Evolutionary conservation across 1,139 yeast genomes (phyloP).

Genomic region (Yamadazyma oceani): DNA sequence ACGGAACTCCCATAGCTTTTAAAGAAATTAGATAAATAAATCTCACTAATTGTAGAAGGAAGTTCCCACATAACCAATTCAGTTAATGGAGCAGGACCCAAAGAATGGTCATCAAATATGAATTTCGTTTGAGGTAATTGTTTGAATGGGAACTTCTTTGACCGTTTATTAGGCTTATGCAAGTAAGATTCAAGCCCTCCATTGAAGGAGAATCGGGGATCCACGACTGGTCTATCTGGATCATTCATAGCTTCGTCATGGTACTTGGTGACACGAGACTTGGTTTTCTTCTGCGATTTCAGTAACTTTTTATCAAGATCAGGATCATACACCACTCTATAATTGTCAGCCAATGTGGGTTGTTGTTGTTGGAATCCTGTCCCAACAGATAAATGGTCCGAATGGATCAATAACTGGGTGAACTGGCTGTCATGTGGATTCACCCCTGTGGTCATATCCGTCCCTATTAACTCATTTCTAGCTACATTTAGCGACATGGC

Average conservation of each 20-base stretch:
- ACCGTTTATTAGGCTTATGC: constrained; percentile 41
- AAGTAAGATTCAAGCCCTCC: constrained; percentile 30
- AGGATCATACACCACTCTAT: constrained; percentile 58
- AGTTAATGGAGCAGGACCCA: constrained; percentile 74
- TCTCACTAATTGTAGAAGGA: constrained; percentile 48
- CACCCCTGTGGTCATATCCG: constrained; percentile 33
- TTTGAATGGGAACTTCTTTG: constrained; percentile 45
- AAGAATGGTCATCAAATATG: constrained; percentile 64
- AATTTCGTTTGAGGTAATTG: constrained; percentile 56
- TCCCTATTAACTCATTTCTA: constrained; percentile 21
- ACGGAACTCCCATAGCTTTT: constrained; percentile 59
- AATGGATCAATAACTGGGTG: constrained; percentile 32
- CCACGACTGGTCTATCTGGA: constrained; percentile 32
- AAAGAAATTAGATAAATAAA: constrained; percentile 51
- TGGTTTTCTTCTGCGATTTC: constrained; percentile 36
- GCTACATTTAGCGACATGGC: background rate
- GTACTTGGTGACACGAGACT: constrained; percentile 36
- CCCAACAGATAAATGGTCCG: constrained; percentile 20
- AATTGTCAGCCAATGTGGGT: constrained; percentile 31
- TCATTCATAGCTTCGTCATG: constrained; percentile 29
- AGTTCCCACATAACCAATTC: constrained; percentile 72
- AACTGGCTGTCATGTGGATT: constrained; percentile 34
- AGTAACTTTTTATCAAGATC: constrained; percentile 36
- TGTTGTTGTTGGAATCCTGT: constrained; percentile 1
- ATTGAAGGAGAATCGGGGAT: constrained; percentile 34